Evolutionary conservation across 306 rosid genomes (phyloP).

Genomic region (Cajanus cajan): DNA sequence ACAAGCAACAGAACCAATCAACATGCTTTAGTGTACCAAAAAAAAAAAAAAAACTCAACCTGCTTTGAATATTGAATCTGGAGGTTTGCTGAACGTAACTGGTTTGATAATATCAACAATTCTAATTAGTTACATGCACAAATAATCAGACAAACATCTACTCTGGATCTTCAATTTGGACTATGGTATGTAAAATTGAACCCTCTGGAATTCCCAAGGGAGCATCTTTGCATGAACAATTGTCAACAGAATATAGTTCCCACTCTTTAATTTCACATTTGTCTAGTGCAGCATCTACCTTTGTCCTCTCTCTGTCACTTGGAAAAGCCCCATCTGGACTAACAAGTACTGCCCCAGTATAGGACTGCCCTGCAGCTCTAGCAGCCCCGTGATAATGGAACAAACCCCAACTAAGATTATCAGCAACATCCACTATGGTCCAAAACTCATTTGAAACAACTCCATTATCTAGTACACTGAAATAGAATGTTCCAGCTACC

Average conservation of each 20-base stretch:
- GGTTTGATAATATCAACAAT: background rate
- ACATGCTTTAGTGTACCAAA: too few species aligned
- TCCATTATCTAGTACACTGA: constrained; percentile 84
- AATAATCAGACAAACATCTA: constrained; percentile 13
- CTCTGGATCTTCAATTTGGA: constrained; percentile 41
- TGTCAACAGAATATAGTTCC: constrained; percentile 63
- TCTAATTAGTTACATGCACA: background rate
- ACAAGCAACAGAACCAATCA: background rate
- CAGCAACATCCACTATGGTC: constrained; percentile 74
- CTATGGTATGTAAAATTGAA: constrained; percentile 48
- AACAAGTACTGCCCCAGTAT: constrained; percentile 79
- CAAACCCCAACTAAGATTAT: constrained; percentile 85
- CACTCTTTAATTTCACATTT: constrained; percentile 76
- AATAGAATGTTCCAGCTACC: constrained; percentile 64
- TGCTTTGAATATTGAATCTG: background rate
- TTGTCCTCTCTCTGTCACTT: constrained; percentile 37
- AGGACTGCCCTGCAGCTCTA: constrained; percentile 83
- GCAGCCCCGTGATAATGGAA: constrained; percentile 86
- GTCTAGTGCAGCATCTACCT: constrained; percentile 52
- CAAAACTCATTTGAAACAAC: constrained; percentile 89
- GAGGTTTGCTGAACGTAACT: background rate
- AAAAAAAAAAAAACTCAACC: too few species aligned
- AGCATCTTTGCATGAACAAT: constrained; percentile 59
- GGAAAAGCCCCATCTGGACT: constrained; percentile 80
- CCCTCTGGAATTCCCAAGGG: constrained; percentile 80